phyloP scores from a whole-genome alignment of 805 yeast genomes.

The Suhomyces sp. region DNA sequence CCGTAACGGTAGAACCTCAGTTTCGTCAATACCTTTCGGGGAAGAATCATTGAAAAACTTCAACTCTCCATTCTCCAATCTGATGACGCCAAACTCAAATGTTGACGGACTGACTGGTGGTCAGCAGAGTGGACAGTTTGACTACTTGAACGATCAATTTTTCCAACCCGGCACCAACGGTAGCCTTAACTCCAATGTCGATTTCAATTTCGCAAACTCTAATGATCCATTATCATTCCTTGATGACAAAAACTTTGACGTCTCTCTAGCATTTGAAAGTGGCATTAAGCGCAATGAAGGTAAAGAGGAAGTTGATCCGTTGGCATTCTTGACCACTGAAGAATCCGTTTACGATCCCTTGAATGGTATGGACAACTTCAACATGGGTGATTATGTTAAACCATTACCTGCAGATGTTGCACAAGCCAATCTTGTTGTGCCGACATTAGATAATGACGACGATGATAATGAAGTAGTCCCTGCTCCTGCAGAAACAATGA shows the following conservation, averaged over 20 bases:
- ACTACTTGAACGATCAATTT: conserved; percentile 15
- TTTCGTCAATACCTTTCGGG: background rate
- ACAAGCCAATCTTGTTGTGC: conserved; percentile 5
- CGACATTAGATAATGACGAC: conserved; percentile 18
- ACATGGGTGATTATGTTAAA: conserved; percentile 32
- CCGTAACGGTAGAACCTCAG: conserved; percentile 9
- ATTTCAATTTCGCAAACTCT: conserved; percentile 5
- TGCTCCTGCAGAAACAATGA: conserved; percentile 55
- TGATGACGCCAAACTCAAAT: conserved; percentile 17
- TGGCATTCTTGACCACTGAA: conserved; percentile 48
- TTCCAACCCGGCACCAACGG: conserved; percentile 6
- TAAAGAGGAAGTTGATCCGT: conserved; percentile 29
- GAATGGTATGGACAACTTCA: conserved; percentile 31
- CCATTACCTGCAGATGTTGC: conserved; percentile 2
- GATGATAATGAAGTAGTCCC: conserved; percentile 57
- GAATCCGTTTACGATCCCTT: conserved; percentile 58
- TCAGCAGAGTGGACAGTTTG: conserved; percentile 12
- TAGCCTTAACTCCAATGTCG: background rate
- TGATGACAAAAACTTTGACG: conserved; percentile 50
- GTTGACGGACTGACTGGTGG: conserved; percentile 16
- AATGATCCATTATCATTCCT: conserved; percentile 47
- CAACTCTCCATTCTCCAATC: conserved; percentile 20
- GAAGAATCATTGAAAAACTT: conserved; percentile 7
- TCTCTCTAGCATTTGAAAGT: conserved; percentile 45
- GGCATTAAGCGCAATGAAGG: background rate